phyloP scores from a whole-genome alignment of 2,329 filamentous ascomycete species.

The Fusarium nygamai region DNA sequence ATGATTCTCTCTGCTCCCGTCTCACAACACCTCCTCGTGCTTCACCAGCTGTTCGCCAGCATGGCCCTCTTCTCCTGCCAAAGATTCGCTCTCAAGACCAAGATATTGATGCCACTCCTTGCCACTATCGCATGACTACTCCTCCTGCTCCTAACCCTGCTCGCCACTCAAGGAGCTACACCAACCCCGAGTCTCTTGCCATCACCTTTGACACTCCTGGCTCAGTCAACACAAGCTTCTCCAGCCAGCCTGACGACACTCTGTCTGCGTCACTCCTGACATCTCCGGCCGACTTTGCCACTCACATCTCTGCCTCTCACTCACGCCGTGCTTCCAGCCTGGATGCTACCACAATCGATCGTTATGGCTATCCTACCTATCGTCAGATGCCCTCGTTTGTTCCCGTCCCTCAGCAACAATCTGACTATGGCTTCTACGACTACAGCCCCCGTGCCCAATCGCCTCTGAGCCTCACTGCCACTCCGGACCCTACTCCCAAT shows the following conservation, averaged over 20 bases:
- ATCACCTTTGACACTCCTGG: conserved; percentile 46
- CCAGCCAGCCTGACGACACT: conserved; percentile 44
- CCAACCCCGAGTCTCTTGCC: conserved; percentile 67
- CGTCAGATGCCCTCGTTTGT: conserved; percentile 70
- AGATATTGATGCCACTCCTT: conserved; percentile 69
- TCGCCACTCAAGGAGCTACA: conserved; percentile 67
- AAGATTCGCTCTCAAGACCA: conserved; percentile 90
- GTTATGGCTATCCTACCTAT: conserved; percentile 87
- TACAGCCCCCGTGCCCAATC: conserved; percentile 60
- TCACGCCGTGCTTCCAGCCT: conserved; percentile 72
- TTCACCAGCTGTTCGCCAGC: conserved; percentile 77
- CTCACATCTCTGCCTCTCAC: conserved; percentile 47
- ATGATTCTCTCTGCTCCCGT: conserved; percentile 74
- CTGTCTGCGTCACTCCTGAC: conserved; percentile 66
- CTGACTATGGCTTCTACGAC: conserved; percentile 56
- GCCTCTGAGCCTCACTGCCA: conserved; percentile 53
- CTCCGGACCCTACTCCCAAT: conserved; percentile 60
- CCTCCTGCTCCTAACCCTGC: conserved; percentile 46
- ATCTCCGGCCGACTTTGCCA: conserved; percentile 69
- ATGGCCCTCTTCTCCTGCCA: conserved; percentile 82
- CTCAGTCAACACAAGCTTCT: conserved; percentile 53
- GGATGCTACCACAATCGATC: conserved; percentile 71
- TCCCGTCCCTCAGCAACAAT: conserved; percentile 35
- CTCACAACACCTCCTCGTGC: conserved; percentile 73
- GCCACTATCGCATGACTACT: conserved; percentile 49